Evolutionary conservation across 768 basidiomycete genomes (phyloP).

Genomic region (Clavulina sp.): DNA sequence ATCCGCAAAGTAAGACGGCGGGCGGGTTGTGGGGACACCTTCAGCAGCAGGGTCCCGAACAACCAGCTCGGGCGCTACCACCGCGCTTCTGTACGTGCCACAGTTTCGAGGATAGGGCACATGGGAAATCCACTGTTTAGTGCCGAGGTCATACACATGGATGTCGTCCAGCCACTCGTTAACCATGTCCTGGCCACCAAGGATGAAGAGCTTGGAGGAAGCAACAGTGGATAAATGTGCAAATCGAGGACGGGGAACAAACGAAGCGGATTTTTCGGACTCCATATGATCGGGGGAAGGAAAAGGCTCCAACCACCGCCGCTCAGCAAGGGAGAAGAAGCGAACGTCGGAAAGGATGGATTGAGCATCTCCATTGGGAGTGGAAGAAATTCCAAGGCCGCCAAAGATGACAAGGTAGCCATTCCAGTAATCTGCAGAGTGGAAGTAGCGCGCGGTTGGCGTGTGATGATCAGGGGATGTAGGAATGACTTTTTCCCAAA

Average conservation of each 20-base stretch:
- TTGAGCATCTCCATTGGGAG: slow-evolving; percentile 49
- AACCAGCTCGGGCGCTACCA: slow-evolving; percentile 50
- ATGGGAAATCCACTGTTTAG: slow-evolving; percentile 59
- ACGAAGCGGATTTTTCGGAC: slow-evolving; percentile 22
- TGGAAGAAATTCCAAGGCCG: slow-evolving; percentile 76
- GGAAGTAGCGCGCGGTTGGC: slow-evolving; percentile 84
- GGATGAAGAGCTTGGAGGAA: slow-evolving; percentile 68
- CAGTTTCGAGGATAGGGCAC: slow-evolving; percentile 82
- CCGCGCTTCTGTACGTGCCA: slow-evolving; percentile 89
- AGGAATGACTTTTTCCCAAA: slow-evolving; percentile 51
- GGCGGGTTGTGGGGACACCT: slow-evolving; percentile 16
- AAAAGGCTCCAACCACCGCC: slow-evolving; percentile 49
- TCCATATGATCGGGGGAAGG: slow-evolving; percentile 17
- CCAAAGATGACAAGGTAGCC: slow-evolving; percentile 86
- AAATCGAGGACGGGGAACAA: slow-evolving; percentile 72
- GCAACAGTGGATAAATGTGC: slow-evolving; percentile 87
- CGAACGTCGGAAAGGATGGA: slow-evolving; percentile 89
- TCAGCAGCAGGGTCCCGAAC: slow-evolving; percentile 58
- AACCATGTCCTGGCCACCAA: slow-evolving; percentile 87
- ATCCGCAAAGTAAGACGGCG: slow-evolving; percentile 15
- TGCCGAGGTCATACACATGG: slow-evolving; percentile 66
- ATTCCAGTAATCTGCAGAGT: slow-evolving; percentile 82
- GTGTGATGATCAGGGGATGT: slow-evolving; percentile 37
- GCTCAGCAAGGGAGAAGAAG: slow-evolving; percentile 59
- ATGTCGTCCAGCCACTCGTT: slow-evolving; percentile 91